Conservation (phyloP, 2,329 filamentous ascomycete genomes). For the Echinosphaeria canescens region DNA sequence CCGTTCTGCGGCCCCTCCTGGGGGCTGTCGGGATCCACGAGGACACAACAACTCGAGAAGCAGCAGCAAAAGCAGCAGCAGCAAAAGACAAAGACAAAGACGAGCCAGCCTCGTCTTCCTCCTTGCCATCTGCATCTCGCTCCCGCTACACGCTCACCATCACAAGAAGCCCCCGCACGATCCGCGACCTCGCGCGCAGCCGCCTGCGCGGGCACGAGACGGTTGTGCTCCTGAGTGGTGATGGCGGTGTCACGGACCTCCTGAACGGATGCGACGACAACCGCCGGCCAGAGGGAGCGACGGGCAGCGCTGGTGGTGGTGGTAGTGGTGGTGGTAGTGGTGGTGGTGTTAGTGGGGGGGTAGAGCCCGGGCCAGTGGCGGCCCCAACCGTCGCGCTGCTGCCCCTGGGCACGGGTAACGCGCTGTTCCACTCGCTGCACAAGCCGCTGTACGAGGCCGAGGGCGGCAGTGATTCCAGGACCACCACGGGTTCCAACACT, state of each 20-base stretch:
- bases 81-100: too few relatives aligned
- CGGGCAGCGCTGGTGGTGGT: too few relatives aligned
- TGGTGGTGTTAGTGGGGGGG: conserved; percentile 62
- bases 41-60: too few relatives aligned
- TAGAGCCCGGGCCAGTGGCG: conserved; percentile 27
- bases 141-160: conserved; percentile 27
- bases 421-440: conserved; percentile 38
- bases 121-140: not conserved
- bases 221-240: conserved; percentile 65
- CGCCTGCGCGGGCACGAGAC: conserved; percentile 25
- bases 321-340: too few relatives aligned
- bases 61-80: conserved; percentile 1
- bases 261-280: conserved; percentile 36
- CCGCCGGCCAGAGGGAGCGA: too few relatives aligned
- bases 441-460: conserved; percentile 29
- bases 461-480: too few relatives aligned
- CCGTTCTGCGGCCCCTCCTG: conserved; percentile 33
- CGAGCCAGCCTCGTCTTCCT: too few relatives aligned
- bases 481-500: too few relatives aligned
- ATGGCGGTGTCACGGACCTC: conserved; percentile 69
- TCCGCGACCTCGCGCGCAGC: conserved; percentile 37
- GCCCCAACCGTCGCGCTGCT: conserved; percentile 26
- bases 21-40: conserved; percentile 18
- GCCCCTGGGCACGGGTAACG: conserved; percentile 44
- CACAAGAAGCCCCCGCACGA: conserved; percentile 40